A percentile compares a stretch with the other conserved stretches of the same genome.
Conservation (phyloP, 2,329 filamentous ascomycete genomes). For the Arthroderma sp. region DNA sequence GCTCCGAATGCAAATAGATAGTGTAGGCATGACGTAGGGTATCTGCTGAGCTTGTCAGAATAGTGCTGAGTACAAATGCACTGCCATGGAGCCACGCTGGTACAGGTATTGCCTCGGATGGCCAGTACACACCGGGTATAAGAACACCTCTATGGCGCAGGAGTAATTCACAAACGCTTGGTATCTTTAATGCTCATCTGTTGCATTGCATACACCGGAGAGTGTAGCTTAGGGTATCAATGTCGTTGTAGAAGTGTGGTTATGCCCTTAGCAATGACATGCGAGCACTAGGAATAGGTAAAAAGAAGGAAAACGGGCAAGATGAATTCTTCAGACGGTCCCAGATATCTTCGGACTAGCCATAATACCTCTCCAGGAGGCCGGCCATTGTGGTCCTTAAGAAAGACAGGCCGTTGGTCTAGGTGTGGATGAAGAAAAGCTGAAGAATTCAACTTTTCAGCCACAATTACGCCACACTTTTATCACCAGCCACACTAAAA, state of each 20-base stretch:
- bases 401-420: too few species aligned
- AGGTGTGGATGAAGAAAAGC: not conserved
- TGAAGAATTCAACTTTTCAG: not conserved
- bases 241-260: not conserved
- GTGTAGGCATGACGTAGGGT: not conserved
- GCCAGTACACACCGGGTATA: not conserved
- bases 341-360: too few species aligned
- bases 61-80: not conserved
- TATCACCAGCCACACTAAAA: not conserved
- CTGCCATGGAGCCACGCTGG: too few species aligned
- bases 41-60: not conserved
- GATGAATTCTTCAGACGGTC: too few species aligned
- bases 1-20: not conserved
- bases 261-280: not conserved
- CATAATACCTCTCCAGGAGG: not conserved
- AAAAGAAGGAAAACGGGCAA: too few species aligned
- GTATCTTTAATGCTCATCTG: not conserved
- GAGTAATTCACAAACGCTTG: not conserved
- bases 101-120: not conserved
- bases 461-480: not conserved
- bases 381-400: too few species aligned
- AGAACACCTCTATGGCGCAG: not conserved
- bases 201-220: not conserved
- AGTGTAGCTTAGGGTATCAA: not conserved
- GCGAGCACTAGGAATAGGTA: too few species aligned